phyloP scores from a whole-genome alignment of 1,284 basidiomycete genomes.

The Sporisorium iseilematis-ciliati region DNA sequence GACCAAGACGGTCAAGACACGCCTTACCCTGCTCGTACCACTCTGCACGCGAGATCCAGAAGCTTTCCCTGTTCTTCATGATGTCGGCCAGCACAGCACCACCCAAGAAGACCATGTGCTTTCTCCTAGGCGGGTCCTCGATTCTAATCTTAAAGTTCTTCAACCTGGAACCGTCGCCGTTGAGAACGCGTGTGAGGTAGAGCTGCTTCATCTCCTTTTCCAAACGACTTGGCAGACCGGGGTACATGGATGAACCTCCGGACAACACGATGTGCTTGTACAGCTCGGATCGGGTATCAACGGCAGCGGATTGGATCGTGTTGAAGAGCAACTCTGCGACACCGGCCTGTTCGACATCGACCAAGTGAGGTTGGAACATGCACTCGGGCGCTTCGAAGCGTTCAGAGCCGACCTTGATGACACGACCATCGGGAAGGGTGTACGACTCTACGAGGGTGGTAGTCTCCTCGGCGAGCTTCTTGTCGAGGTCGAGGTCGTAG shows the following conservation, averaged over 20 bases:
- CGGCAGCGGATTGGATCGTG: conserved; percentile 91
- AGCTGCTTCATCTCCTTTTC: conserved; percentile 99
- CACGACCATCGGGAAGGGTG: conserved; percentile 95
- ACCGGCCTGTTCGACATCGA: conserved; percentile 96
- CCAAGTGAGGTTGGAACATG: conserved; percentile 99
- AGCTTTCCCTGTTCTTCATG: conserved; percentile 93
- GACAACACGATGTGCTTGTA: conserved; percentile 99
- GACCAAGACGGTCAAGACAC: conserved; percentile 63
- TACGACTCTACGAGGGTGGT: conserved; percentile 96
- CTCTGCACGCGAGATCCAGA: conserved; percentile 75
- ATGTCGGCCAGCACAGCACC: conserved; percentile 87
- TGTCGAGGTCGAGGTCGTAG: conserved; percentile 95
- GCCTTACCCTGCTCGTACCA: conserved; percentile 69
- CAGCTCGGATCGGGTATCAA: conserved; percentile 89
- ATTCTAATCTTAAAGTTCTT: conserved; percentile 99
- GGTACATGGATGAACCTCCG: conserved; percentile 95
- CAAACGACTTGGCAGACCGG: conserved; percentile 91
- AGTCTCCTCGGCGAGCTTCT: conserved; percentile 92
- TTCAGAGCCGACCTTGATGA: conserved; percentile 97
- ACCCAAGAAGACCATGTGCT: conserved; percentile 99
- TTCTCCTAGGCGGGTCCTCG: conserved; percentile 95
- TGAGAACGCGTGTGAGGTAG: conserved; percentile 88
- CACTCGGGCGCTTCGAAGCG: conserved; percentile 99
- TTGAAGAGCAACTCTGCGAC: conserved; percentile 97
- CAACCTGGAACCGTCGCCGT: conserved; percentile 84